Base-by-base conservation (phyloP, 2,329 filamentous ascomycete genomes). In the Harringtonia lauricola region DNA sequence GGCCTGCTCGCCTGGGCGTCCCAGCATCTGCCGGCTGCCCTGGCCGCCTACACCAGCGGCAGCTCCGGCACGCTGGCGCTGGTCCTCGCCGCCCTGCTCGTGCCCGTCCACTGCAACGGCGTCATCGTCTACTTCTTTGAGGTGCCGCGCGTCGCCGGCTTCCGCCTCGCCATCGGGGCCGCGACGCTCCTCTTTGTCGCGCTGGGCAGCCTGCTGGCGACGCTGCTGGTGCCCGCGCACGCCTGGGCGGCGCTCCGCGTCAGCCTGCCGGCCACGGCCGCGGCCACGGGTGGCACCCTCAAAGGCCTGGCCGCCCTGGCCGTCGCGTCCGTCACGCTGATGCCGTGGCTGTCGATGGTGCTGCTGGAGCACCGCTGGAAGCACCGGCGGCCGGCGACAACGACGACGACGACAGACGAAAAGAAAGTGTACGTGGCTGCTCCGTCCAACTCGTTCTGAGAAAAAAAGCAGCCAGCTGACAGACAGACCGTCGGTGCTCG, bases 81-180 rank as follows among this genome's bases (percentile, higher is more conserved):
- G 6, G 15, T 6, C 36, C n/a, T 34, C 12, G 22, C 22, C 2
- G 33, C 36, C 36, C n/a, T 43, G 13, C 21, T 21, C 12, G 19
- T 44, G 2, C 28, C 37, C 13, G 38, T 47, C 5, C 22, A 57
- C 1, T 59, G 54, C 50, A 50, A 58, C 7, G 47, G 54, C 2
- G 39, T 47, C 33, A 22, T 58, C 22, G 49, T 59, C 37, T 43
- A 51, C 13, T 47, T 49, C 29, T 58, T 51, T 43, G 51, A 59
- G 36, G 46, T 62, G 4, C 60, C 61, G 1, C 52, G 53, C 15
- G 50, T 54, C 2, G 41, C 22, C 28, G 42, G 48, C 9, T 59
- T 63, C 34, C 50, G 61, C 24, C 38, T 61, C 4, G 57, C 56
- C 19, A 52, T 61, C 28, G 60, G 61, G 21, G 47, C 19, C 7